A percentile compares a stretch with the other conserved stretches of the same genome.
Conservation (phyloP, 768 basidiomycete genomes). For the Tephrocybe rancida region DNA sequence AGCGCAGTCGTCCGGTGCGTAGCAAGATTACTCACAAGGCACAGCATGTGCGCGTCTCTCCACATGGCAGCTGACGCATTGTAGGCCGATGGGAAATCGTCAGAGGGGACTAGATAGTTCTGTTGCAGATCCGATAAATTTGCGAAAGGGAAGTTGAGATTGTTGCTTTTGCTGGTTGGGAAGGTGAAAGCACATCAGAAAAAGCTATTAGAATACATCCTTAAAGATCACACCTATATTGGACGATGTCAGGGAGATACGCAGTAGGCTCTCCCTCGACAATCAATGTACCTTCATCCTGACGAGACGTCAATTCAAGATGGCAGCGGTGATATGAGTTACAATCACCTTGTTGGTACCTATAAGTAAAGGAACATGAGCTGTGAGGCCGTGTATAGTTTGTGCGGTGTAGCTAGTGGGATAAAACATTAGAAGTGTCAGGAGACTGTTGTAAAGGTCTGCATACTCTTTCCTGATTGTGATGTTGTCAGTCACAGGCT, state of each 20-base stretch:
- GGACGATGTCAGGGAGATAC: slow-evolving; percentile 30
- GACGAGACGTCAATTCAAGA: background rate
- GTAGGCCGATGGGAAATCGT: slow-evolving; percentile 30
- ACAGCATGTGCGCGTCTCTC: slow-evolving; percentile 37
- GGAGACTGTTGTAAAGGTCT: background rate
- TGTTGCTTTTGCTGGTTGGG: too few species aligned
- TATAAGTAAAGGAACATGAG: slow-evolving; percentile 30
- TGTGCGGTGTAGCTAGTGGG: slow-evolving; percentile 13
- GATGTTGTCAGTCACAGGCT: slow-evolving; percentile 35
- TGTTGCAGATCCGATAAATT: too few species aligned
- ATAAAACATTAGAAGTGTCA: too few species aligned
- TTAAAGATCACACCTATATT: slow-evolving; percentile 19
- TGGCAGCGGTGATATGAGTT: too few species aligned
- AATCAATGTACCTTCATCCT: slow-evolving; percentile 34
- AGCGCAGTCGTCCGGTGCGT: slow-evolving; percentile 7
- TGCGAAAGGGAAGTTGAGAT: too few species aligned
- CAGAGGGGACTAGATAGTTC: too few species aligned
- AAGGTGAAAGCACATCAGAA: too few species aligned
- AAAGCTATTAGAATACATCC: too few species aligned
- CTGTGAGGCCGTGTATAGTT: slow-evolving; percentile 28
- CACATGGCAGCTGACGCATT: slow-evolving; percentile 35
- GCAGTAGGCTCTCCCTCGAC: slow-evolving; percentile 35
- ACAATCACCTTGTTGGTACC: slow-evolving; percentile 31
- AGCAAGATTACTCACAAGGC: slow-evolving; percentile 32
- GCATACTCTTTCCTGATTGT: slow-evolving; percentile 35